Conservation (phyloP, 495 filamentous ascomycete genomes). For the Talaromyces borbonicus region DNA sequence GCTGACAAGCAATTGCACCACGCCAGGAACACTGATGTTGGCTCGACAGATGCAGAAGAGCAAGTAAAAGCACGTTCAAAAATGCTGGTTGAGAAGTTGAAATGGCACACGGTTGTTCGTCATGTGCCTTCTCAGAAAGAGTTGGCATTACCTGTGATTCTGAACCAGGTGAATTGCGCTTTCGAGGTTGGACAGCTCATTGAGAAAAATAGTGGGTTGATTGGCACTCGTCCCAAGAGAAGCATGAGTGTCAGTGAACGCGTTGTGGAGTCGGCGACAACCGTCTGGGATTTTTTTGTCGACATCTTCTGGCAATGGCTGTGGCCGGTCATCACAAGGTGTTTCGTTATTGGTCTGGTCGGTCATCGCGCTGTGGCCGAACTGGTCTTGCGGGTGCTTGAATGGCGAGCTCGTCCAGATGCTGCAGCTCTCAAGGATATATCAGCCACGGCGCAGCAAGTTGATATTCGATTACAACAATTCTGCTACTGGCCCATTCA, state of each 20-base stretch:
- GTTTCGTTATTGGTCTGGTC: constrained; percentile 69
- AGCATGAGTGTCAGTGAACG: constrained; percentile 88
- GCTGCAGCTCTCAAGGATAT: constrained; percentile 88
- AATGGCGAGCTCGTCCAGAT: constrained; percentile 76
- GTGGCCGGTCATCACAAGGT: constrained; percentile 61
- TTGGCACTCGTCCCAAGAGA: constrained; percentile 70
- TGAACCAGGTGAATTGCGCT: constrained; percentile 95
- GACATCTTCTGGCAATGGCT: constrained; percentile 66
- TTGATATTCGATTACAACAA: constrained; percentile 94
- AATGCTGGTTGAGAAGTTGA: constrained; percentile 77
- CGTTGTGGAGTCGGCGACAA: constrained; percentile 87
- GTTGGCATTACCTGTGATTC: constrained; percentile 63
- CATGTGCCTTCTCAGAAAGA: constrained; percentile 75
- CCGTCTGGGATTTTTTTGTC: constrained; percentile 66
- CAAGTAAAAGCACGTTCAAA: constrained; percentile 52
- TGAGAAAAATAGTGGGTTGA: constrained; percentile 74
- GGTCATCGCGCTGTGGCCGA: constrained; percentile 78
- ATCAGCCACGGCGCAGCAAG: constrained; percentile 94
- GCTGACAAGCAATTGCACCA: constrained; percentile 53
- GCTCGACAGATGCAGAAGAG: constrained; percentile 36
- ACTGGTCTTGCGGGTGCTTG: constrained; percentile 64
- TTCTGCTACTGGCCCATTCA: constrained; percentile 99
- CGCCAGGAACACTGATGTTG: constrained; percentile 19
- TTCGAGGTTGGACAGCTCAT: constrained; percentile 77
- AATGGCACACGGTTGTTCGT: constrained; percentile 71